Base-by-base conservation (phyloP, 2,329 filamentous ascomycete species). In the Pseudogymnoascus sp. region DNA sequence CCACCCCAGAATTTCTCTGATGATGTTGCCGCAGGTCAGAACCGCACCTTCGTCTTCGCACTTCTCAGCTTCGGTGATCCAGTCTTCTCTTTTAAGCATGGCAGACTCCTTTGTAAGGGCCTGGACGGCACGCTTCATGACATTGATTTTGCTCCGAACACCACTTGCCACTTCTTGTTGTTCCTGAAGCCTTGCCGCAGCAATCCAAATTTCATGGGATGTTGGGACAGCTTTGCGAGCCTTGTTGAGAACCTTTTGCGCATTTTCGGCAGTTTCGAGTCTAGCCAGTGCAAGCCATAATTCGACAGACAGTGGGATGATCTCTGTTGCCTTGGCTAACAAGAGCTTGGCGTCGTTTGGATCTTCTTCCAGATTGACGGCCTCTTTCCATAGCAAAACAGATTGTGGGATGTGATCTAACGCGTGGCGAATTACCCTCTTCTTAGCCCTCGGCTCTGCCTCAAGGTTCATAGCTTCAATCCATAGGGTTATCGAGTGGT, bases 81-180 rank as follows among this genome's bases (percentile, higher is more conserved):
- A 99, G 69, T 97, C 93, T 74, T 99, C 95, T 42, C 96, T 88
- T 76, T 96, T 96, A 40, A 95, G 85, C 96, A 99, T 99, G 10
- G 95, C 93, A 29, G 90, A 93, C 72, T 96, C 92, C 71, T 92
- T 91, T 39, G 88, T 91, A 34, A 99, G 81, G 18, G 92, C 87
- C 71, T 96, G 91, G 34, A 97, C 86, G 51, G 91, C 95, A 78
- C 91, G 89, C 74, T 95, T 93, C 90, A 99, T 97, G 64, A 97
- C 90, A 70, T 91, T 96, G 71, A 93, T 85, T 77, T 89, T 92
- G 62, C 83, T 82, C 18, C 86, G 86, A 67, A 90, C 89, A 23
- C 92, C 93, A 29, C 87, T 79, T 75, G 96, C 91, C 75, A 97
- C 92, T 73, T 89, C 86, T 75, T 97, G 92, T 57, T 99, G 79